A percentile compares a stretch with the other conserved stretches of the same genome.
These are phyloP conservation scores for Tilletia horrida DNA, from an alignment of 1,284 basidiomycete species.

Conservation along the genomic window DNA sequence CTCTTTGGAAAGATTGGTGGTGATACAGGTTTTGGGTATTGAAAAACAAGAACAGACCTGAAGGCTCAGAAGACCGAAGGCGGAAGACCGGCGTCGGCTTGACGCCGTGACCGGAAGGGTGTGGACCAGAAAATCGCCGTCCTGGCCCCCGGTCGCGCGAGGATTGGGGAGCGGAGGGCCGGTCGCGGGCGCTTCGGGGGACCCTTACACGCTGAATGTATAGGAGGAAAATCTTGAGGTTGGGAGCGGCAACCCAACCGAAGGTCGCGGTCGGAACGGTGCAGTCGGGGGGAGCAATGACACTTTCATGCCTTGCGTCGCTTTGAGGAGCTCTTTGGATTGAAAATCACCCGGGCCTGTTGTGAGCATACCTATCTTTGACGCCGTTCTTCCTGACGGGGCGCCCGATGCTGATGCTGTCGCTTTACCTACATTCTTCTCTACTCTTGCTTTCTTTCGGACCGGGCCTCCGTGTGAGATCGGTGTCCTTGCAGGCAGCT, in stretches of 20 bases:
- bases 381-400: not conserved
- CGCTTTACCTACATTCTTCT: not conserved
- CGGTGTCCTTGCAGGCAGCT: not conserved
- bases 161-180: too few species aligned
- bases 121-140: too few species aligned
- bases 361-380: not conserved
- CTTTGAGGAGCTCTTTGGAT: not conserved
- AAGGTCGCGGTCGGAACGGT: constrained; percentile 8
- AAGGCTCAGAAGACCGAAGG: too few species aligned
- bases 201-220: too few species aligned
- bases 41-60: too few species aligned
- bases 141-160: too few species aligned
- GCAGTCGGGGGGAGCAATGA: not conserved
- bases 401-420: not conserved
- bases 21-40: too few species aligned
- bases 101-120: too few species aligned
- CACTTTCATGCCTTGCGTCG: not conserved
- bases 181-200: too few species aligned
- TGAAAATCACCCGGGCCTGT: not conserved
- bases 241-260: not conserved
- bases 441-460: not conserved
- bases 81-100: too few species aligned
- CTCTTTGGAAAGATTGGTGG: too few species aligned
- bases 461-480: not conserved
- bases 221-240: too few species aligned